These are phyloP conservation scores for Ogataea ramenticola DNA, from an alignment of 805 yeast species.

Conservation along the genomic window DNA sequence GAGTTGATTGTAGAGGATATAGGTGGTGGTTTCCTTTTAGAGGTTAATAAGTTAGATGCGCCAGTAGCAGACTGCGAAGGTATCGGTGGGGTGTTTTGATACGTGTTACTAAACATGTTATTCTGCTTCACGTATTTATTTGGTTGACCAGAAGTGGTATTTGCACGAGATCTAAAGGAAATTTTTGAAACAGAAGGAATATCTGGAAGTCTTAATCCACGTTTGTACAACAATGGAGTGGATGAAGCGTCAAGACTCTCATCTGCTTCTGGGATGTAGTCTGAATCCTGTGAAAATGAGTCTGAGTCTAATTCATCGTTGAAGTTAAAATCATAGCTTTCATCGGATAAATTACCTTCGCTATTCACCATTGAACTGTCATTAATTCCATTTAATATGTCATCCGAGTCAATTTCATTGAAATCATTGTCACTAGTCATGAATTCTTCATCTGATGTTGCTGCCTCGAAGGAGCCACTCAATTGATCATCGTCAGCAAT, in stretches of 20 bases:
- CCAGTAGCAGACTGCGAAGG: too few species aligned
- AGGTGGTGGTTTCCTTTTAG: background rate
- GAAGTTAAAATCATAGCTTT: slow-evolving; percentile 4
- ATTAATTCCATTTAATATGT: background rate
- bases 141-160: slow-evolving; percentile 1
- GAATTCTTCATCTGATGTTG: slow-evolving; percentile 5
- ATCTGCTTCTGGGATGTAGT: slow-evolving; percentile 9
- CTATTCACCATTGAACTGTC: background rate
- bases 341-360: background rate
- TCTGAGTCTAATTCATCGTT: slow-evolving; percentile 20
- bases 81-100: background rate
- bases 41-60: background rate
- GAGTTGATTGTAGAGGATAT: background rate
- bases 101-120: background rate
- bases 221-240: background rate
- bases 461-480: slow-evolving; percentile 7
- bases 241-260: slow-evolving; percentile 10
- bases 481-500: slow-evolving; percentile 15
- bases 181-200: slow-evolving; percentile 12
- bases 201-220: background rate
- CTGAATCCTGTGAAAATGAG: slow-evolving; percentile 20
- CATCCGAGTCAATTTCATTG: slow-evolving; percentile 3
- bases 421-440: slow-evolving; percentile 7
- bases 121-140: background rate
- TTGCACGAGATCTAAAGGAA: slow-evolving; percentile 11